phyloP scores from a whole-genome alignment of 2,329 filamentous ascomycete species.

The Cercospora sp. region DNA sequence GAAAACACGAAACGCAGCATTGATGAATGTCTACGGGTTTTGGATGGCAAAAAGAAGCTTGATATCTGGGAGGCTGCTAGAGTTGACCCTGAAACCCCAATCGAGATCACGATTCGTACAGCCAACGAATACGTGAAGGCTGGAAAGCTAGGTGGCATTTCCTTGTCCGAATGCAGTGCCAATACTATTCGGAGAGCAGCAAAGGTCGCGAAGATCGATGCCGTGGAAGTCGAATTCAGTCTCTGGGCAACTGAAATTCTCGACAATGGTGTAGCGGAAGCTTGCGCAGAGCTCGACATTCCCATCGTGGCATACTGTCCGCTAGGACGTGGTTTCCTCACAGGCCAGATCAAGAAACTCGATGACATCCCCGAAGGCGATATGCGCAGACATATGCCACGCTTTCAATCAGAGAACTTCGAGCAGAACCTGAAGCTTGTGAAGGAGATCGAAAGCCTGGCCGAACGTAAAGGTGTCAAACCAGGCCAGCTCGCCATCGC shows the following conservation, averaged over 20 bases:
- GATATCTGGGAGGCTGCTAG: slow-evolving; percentile 52
- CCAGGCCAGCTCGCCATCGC: slow-evolving; percentile 52
- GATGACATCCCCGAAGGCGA: slow-evolving; percentile 60
- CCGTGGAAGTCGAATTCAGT: slow-evolving; percentile 62
- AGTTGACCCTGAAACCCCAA: slow-evolving; percentile 46
- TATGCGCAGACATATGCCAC: slow-evolving; percentile 50
- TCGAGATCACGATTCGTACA: slow-evolving; percentile 48
- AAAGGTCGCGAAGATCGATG: slow-evolving; percentile 56
- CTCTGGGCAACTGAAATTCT: slow-evolving; percentile 59
- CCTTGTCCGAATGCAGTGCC: slow-evolving; percentile 49
- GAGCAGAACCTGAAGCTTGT: slow-evolving; percentile 65
- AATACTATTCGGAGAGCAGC: slow-evolving; percentile 51
- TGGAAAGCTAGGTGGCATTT: slow-evolving; percentile 49
- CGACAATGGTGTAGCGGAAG: slow-evolving; percentile 57
- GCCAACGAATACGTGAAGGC: slow-evolving; percentile 44
- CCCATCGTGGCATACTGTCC: slow-evolving; percentile 73
- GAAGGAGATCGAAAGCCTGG: slow-evolving; percentile 57
- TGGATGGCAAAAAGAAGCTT: slow-evolving; percentile 51
- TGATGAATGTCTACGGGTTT: slow-evolving; percentile 47
- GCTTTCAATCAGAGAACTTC: slow-evolving; percentile 65
- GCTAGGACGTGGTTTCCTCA: slow-evolving; percentile 62
- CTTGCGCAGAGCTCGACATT: slow-evolving; percentile 64
- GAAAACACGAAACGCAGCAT: slow-evolving; percentile 47
- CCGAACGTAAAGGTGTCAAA: slow-evolving; percentile 56
- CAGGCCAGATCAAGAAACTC: slow-evolving; percentile 51